Conservation (phyloP, 805 yeast species). For the Isabelozyma rhagii region DNA sequence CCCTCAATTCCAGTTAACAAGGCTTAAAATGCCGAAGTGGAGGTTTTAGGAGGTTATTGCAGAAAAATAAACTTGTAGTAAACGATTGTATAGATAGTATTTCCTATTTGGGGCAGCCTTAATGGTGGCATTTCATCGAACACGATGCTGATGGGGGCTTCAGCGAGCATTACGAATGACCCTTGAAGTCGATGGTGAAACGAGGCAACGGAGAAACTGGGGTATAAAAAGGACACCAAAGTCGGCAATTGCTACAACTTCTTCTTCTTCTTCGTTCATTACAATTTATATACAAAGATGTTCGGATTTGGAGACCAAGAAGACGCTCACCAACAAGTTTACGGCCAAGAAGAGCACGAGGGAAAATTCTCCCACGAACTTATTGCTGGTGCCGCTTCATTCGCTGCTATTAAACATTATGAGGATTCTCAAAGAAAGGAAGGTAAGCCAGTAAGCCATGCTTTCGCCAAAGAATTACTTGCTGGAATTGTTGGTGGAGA, state of each 20-base stretch:
- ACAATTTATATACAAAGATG: slow-evolving; percentile 8
- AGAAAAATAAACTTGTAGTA: background rate
- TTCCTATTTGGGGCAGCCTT: background rate
- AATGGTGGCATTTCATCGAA: background rate
- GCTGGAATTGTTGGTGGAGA: slow-evolving; percentile 30
- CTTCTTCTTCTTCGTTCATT: background rate
- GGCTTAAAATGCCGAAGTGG: background rate
- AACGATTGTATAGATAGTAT: background rate
- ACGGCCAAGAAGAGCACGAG: slow-evolving; percentile 24
- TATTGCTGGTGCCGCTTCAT: slow-evolving; percentile 31
- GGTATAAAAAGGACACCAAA: background rate
- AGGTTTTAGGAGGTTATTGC: background rate
- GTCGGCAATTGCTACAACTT: background rate
- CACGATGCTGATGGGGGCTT: background rate
- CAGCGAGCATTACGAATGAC: too few relatives aligned
- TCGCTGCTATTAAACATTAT: slow-evolving; percentile 27
- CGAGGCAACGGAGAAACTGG: background rate
- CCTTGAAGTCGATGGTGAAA: too few relatives aligned
- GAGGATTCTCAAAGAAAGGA: slow-evolving; percentile 30
- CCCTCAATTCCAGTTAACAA: background rate
- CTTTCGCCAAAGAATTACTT: slow-evolving; percentile 25
- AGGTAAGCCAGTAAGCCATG: slow-evolving; percentile 29
- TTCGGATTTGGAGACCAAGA: slow-evolving; percentile 21
- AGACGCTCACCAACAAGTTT: slow-evolving; percentile 21
- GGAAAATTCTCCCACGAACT: slow-evolving; percentile 29